Evolutionary conservation across 2,329 filamentous ascomycete genomes (phyloP).

Genomic region (Keithomyces neogunnii): DNA sequence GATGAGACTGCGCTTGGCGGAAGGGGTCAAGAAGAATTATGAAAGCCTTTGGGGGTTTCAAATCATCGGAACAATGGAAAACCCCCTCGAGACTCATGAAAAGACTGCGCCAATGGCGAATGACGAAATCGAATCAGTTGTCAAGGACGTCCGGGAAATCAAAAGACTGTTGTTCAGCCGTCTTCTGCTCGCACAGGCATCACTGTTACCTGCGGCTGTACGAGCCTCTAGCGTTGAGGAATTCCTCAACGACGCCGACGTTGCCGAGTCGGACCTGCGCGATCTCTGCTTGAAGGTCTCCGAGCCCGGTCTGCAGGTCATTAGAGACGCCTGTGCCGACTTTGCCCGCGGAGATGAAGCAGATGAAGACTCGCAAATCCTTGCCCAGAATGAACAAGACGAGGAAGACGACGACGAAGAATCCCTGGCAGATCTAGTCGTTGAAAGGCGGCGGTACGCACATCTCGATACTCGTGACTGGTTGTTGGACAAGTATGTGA

Average conservation of each 20-base stretch:
- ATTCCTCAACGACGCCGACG: conserved; percentile 16
- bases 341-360: conserved; percentile 16
- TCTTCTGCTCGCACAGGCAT: conserved; percentile 16
- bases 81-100: conserved; percentile 14
- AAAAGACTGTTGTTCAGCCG: conserved; percentile 20
- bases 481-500: conserved; percentile 10
- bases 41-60: conserved; percentile 12
- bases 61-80: conserved; percentile 17
- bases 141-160: conserved; percentile 18
- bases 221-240: conserved; percentile 15
- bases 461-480: conserved; percentile 16
- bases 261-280: conserved; percentile 17
- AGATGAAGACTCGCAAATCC: conserved; percentile 6
- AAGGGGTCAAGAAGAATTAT: conserved; percentile 18
- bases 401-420: conserved; percentile 11
- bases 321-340: conserved; percentile 22
- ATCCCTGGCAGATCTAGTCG: conserved; percentile 12
- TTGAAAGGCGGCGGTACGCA: conserved; percentile 8
- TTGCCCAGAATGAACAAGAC: conserved; percentile 7
- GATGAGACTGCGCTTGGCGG: conserved; percentile 16
- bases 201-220: conserved; percentile 17
- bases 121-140: conserved; percentile 15
- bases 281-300: conserved; percentile 20
- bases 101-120: conserved; percentile 17
- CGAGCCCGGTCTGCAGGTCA: conserved; percentile 17